Conservation (phyloP, 805 yeast species). For the Yarrowia sp. region DNA sequence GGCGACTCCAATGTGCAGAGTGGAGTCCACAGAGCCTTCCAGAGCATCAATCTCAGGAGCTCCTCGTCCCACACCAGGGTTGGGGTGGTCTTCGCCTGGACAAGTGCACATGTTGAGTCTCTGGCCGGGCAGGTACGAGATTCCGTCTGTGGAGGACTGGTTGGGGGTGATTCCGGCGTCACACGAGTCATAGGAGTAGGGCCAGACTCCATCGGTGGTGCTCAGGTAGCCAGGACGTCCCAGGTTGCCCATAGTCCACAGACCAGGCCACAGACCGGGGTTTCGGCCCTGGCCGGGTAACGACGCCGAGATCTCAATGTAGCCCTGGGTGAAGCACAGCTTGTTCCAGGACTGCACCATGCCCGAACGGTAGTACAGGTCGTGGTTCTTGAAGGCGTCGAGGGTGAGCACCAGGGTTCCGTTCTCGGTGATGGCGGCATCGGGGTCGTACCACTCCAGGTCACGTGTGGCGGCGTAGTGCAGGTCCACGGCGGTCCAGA, state of each 20-base stretch:
- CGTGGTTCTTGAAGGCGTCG: conserved; percentile 85
- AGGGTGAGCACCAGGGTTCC: conserved; percentile 73
- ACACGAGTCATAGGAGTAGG: conserved; percentile 83
- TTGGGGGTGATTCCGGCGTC: conserved; percentile 97
- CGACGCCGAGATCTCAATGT: conserved; percentile 74
- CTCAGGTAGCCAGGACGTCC: conserved; percentile 92
- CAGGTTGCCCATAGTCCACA: conserved; percentile 93
- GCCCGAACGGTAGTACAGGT: conserved; percentile 83
- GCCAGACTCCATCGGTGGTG: conserved; percentile 94
- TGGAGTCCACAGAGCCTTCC: conserved; percentile 72
- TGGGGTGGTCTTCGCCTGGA: conserved; percentile 84
- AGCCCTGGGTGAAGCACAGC: conserved; percentile 86
- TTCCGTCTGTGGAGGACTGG: conserved; percentile 89
- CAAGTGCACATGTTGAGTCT: conserved; percentile 79
- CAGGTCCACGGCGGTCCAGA: conserved; percentile 83
- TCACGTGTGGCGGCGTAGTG: conserved; percentile 88
- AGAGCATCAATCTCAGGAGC: conserved; percentile 94
- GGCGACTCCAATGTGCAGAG: conserved; percentile 63
- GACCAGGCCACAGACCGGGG: conserved; percentile 94
- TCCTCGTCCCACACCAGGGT: conserved; percentile 86
- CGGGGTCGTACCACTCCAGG: conserved; percentile 95
- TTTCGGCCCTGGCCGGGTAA: conserved; percentile 81
- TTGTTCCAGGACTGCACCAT: conserved; percentile 94
- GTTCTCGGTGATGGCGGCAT: conserved; percentile 76
- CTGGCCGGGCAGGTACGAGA: conserved; percentile 87